Conservation (phyloP, 495 filamentous ascomycete species). For the Lichina pygmaea region DNA sequence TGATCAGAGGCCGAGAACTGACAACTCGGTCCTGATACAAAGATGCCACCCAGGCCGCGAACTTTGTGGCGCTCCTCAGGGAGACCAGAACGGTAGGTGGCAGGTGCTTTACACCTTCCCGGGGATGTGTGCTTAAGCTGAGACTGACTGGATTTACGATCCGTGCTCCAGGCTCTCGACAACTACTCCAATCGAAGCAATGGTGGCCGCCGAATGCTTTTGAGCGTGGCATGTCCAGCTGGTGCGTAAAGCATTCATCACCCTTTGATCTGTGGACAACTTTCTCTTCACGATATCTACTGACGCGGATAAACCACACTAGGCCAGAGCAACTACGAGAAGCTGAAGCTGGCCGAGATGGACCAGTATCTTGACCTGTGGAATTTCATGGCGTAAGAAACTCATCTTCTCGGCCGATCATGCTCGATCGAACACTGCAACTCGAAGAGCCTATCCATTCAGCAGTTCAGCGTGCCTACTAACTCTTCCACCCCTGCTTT, state of each 20-base stretch:
- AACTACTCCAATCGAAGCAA: constrained; percentile 23
- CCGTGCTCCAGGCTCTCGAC: constrained; percentile 25
- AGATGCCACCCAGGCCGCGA: constrained; percentile 27
- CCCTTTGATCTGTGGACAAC: too few species aligned
- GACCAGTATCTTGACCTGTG: constrained; percentile 53
- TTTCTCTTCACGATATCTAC: not conserved
- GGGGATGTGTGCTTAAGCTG: too few species aligned
- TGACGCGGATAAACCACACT: not conserved
- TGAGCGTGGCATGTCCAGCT: constrained; percentile 48
- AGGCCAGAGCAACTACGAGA: constrained; percentile 37
- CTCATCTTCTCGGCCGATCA: not conserved
- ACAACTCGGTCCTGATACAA: constrained; percentile 1
- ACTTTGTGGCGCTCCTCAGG: constrained; percentile 44
- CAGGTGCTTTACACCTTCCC: too few species aligned
- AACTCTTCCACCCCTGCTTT: not conserved
- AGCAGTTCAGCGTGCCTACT: not conserved
- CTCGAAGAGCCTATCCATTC: not conserved
- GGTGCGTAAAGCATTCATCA: constrained; percentile 7
- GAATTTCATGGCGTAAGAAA: constrained; percentile 53
- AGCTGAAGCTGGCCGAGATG: constrained; percentile 40
- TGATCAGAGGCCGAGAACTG: not conserved
- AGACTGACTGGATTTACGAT: too few species aligned
- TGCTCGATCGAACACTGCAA: not conserved
- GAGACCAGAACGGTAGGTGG: constrained; percentile 22
- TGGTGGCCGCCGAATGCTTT: constrained; percentile 30